Conservation (phyloP, 192 early-diverging fungal species). For the Spinellus fusiger region DNA sequence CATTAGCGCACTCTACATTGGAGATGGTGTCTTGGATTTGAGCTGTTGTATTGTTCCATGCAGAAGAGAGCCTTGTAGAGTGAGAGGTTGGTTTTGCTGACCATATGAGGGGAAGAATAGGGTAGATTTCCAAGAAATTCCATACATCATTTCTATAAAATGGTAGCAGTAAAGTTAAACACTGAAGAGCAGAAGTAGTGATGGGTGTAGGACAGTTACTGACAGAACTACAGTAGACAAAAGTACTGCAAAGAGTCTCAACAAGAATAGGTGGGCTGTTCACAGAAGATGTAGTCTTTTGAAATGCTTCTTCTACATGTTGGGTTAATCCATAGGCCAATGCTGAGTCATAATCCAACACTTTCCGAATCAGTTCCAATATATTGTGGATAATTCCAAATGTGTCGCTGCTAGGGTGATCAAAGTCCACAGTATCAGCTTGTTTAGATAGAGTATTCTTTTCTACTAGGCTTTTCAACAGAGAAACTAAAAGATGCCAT, state of each 20-base stretch:
- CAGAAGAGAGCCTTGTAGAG: not conserved
- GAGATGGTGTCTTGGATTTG: slow-evolving; percentile 17
- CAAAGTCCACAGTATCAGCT: slow-evolving; percentile 1
- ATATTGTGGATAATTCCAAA: slow-evolving; percentile 8
- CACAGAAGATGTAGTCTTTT: not conserved
- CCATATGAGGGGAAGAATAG: slow-evolving; percentile 14
- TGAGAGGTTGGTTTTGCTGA: not conserved
- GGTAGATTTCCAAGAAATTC: slow-evolving; percentile 11
- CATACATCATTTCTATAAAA: slow-evolving; percentile 16
- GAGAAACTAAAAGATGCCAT: slow-evolving; percentile 12
- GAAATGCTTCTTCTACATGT: slow-evolving; percentile 1
- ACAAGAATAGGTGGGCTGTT: not conserved
- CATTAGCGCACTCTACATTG: slow-evolving; percentile 15
- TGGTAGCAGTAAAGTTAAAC: slow-evolving; percentile 16
- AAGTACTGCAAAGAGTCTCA: not conserved
- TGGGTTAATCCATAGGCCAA: not conserved
- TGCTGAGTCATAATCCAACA: slow-evolving; percentile 4
- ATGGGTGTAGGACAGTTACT: not conserved
- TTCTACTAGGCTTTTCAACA: slow-evolving; percentile 3
- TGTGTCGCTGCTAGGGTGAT: not conserved
- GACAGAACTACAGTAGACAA: not conserved
- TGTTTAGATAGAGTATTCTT: not conserved
- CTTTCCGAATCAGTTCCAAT: slow-evolving; percentile 14
- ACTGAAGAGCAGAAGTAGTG: slow-evolving; percentile 10
- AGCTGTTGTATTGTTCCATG: not conserved